Conservation (phyloP, 1,284 basidiomycete genomes). For the Melampsora occidentalis region DNA sequence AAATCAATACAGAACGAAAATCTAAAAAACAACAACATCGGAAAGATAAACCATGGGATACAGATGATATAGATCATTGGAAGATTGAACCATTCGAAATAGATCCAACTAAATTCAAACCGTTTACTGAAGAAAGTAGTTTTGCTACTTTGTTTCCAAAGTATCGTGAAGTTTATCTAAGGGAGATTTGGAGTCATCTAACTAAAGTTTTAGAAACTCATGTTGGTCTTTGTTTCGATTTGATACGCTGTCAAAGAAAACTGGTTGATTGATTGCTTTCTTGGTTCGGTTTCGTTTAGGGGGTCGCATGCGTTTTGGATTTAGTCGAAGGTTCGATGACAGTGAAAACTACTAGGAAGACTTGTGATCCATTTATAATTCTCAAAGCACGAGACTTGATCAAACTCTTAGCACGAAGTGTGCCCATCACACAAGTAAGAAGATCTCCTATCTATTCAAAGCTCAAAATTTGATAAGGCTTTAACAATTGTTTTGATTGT, state of each 20-base stretch:
- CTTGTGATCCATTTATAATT: constrained; percentile 92
- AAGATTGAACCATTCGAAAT: constrained; percentile 72
- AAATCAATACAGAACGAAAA: constrained; percentile 20
- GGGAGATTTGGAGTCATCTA: constrained; percentile 92
- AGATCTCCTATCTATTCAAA: not conserved
- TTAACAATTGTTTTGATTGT: not conserved
- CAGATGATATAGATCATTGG: constrained; percentile 99
- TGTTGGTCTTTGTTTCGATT: constrained; percentile 56
- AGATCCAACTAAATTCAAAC: constrained; percentile 66
- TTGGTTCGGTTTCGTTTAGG: constrained; percentile 58
- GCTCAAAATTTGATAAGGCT: no score
- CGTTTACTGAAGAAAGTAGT: constrained; percentile 91
- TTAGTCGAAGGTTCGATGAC: constrained; percentile 96
- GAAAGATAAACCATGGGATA: constrained; percentile 72
- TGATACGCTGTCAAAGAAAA: no score
- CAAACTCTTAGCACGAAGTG: constrained; percentile 88
- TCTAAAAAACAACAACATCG: constrained; percentile 43
- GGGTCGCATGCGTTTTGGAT: constrained; percentile 86
- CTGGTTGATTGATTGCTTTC: not conserved
- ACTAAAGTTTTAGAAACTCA: constrained; percentile 78
- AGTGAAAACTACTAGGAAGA: constrained; percentile 92
- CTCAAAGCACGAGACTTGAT: constrained; percentile 94
- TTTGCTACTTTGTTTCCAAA: constrained; percentile 99
- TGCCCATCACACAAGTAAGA: constrained; percentile 62
- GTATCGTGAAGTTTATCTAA: constrained; percentile 93